phyloP scores from a whole-genome alignment of 129 eudicot species.

The Lactuca sativa region DNA sequence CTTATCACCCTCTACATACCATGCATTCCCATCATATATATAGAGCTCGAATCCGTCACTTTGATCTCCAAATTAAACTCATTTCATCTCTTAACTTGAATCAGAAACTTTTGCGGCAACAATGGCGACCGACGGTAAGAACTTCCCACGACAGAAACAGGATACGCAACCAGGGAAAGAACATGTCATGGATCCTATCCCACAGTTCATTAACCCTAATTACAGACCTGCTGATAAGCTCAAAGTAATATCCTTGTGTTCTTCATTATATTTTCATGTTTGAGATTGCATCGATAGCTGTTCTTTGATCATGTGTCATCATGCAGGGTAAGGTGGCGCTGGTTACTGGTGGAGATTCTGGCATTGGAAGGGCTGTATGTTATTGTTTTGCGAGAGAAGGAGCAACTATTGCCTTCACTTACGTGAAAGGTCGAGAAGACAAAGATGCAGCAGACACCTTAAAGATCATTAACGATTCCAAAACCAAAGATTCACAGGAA shows the following conservation, averaged over 20 bases:
- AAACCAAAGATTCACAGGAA: slow-evolving; percentile 49
- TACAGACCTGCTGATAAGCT: slow-evolving; percentile 80
- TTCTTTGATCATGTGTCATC: not conserved
- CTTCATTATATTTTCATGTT: not conserved
- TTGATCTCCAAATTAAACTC: not conserved
- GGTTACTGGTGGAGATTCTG: slow-evolving; percentile 91
- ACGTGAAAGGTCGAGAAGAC: slow-evolving; percentile 76
- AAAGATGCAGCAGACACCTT: slow-evolving; percentile 71
- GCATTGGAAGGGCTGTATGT: slow-evolving; percentile 79
- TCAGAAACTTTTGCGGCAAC: not conserved
- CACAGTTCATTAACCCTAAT: slow-evolving; percentile 38
- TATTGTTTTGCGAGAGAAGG: slow-evolving; percentile 67
- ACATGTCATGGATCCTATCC: slow-evolving; percentile 80
- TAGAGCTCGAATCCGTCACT: not conserved
- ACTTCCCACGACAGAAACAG: slow-evolving; percentile 79
- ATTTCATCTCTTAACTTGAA: not conserved
- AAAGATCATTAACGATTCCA: slow-evolving; percentile 41
- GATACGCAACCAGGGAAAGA: slow-evolving; percentile 89
- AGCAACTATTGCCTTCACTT: slow-evolving; percentile 82
- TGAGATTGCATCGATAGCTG: not conserved
- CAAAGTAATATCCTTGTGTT: slow-evolving; percentile 27
- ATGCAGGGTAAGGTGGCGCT: slow-evolving; percentile 83
- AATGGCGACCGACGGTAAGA: slow-evolving; percentile 37
- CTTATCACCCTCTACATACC: slow-evolving; percentile 15
- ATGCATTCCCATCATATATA: not conserved